These are phyloP conservation scores for Phytopythium aichiense DNA, from an alignment of 352 stramenopile genomes.

Conservation along the genomic window DNA sequence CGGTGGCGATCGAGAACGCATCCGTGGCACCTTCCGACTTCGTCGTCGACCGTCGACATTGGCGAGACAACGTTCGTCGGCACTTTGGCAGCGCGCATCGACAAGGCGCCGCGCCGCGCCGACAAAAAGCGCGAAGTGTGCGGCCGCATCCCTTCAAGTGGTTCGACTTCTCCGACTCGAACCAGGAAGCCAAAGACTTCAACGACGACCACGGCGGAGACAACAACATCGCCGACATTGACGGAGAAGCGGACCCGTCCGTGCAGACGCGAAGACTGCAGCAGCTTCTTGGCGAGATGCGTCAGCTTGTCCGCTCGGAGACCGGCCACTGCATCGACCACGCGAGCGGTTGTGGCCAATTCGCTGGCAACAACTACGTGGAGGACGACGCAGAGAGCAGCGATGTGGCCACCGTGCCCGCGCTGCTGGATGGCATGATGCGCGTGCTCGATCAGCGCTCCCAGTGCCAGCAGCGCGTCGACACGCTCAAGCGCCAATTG, in stretches of 20 bases:
- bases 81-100: neutral
- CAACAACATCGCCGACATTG: neutral
- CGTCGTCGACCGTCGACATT: neutral
- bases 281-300: conserved; percentile 4
- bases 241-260: neutral
- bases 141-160: conserved; percentile 1
- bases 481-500: conserved; percentile 15
- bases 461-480: conserved; percentile 12
- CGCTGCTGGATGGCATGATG: conserved; percentile 13
- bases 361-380: neutral
- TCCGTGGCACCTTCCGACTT: neutral
- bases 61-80: neutral
- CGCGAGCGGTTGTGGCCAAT: neutral
- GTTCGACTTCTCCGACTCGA: neutral
- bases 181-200: neutral
- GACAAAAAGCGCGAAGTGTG: neutral
- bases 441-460: conserved; percentile 11
- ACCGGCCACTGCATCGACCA: neutral
- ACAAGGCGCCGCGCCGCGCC: neutral
- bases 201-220: neutral
- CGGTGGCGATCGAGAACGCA: too few relatives aligned
- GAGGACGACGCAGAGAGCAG: neutral
- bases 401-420: neutral
- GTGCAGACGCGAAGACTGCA: neutral
- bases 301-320: neutral